A percentile compares a stretch with the other conserved stretches of the same genome.
Evolutionary conservation across 768 basidiomycete species (phyloP).

Genomic region (Phanerodontia chrysosporium): DNA sequence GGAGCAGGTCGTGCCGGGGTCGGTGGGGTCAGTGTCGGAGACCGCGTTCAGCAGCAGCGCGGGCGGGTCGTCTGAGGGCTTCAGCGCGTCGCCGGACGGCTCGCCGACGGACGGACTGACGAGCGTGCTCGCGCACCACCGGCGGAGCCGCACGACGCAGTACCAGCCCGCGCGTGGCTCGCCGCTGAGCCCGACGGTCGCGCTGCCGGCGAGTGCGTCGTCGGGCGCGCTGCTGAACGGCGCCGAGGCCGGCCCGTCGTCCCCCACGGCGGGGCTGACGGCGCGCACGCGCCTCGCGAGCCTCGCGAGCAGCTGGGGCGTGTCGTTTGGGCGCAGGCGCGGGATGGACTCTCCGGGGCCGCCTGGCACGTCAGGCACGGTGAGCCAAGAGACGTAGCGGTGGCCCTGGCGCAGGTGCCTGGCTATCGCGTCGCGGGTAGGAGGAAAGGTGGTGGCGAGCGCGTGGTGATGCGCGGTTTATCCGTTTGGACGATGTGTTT

Average conservation of each 20-base stretch:
- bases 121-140: constrained; percentile 33
- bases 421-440: not conserved
- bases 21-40: constrained; percentile 35
- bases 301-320: constrained; percentile 53
- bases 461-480: constrained; percentile 11
- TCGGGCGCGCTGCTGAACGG: constrained; percentile 9
- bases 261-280: not conserved
- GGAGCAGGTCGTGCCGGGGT: constrained; percentile 38
- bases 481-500: not conserved
- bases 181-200: constrained; percentile 33
- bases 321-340: constrained; percentile 58
- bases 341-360: constrained; percentile 6
- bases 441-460: not conserved
- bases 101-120: constrained; percentile 60
- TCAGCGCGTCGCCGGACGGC: constrained; percentile 52
- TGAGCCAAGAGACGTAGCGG: not conserved
- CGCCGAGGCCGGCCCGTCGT: constrained; percentile 6
- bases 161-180: constrained; percentile 52
- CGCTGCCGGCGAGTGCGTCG: constrained; percentile 23
- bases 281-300: constrained; percentile 29
- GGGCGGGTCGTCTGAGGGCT: constrained; percentile 11
- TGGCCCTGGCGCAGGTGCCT: not conserved
- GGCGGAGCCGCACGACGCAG: constrained; percentile 53
- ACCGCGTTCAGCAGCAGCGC: constrained; percentile 11
- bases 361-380: not conserved